phyloP scores from a whole-genome alignment of 345 rosid species.

The Aethionema arabicum region DNA sequence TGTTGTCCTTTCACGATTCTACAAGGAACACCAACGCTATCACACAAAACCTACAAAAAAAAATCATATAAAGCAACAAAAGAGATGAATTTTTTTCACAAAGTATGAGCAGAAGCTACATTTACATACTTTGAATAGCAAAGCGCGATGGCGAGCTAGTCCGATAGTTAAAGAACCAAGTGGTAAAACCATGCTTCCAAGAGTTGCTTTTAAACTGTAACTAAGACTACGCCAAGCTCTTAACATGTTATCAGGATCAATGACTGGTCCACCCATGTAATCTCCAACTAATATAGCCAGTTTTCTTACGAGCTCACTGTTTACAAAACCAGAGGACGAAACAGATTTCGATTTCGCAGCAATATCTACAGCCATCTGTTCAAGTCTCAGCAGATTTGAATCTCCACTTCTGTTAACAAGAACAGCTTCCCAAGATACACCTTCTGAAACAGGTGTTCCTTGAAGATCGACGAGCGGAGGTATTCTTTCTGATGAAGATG shows the following conservation, averaged over 20 bases:
- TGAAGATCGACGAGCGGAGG: slow-evolving; percentile 91
- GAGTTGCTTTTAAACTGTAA: slow-evolving; percentile 75
- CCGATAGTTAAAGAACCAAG: slow-evolving; percentile 91
- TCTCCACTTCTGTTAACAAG: slow-evolving; percentile 80
- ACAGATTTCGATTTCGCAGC: slow-evolving; percentile 55
- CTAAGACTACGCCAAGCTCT: slow-evolving; percentile 76
- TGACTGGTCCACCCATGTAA: slow-evolving; percentile 92
- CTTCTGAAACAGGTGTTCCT: slow-evolving; percentile 65
- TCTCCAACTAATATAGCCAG: slow-evolving; percentile 79
- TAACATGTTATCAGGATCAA: slow-evolving; percentile 63
- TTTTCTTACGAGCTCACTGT: slow-evolving; percentile 52
- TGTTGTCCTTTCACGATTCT: slow-evolving; percentile 89
- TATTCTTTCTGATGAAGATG: slow-evolving; percentile 61
- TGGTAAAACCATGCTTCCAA: slow-evolving; percentile 90
- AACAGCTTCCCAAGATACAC: slow-evolving; percentile 81
- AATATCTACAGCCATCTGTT: slow-evolving; percentile 64
- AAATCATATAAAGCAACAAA: neutral
- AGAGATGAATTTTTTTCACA: neutral
- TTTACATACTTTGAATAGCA: slow-evolving; percentile 75
- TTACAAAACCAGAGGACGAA: slow-evolving; percentile 35
- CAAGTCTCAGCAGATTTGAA: slow-evolving; percentile 70
- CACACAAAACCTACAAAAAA: slow-evolving; percentile 73
- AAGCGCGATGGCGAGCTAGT: slow-evolving; percentile 94
- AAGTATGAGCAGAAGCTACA: neutral
- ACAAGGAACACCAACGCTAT: slow-evolving; percentile 76